Percentiles rank a stretch among this genome's conserved stretches.
phyloP scores from a whole-genome alignment of 805 yeast genomes.

The Yueomyces sp. region DNA sequence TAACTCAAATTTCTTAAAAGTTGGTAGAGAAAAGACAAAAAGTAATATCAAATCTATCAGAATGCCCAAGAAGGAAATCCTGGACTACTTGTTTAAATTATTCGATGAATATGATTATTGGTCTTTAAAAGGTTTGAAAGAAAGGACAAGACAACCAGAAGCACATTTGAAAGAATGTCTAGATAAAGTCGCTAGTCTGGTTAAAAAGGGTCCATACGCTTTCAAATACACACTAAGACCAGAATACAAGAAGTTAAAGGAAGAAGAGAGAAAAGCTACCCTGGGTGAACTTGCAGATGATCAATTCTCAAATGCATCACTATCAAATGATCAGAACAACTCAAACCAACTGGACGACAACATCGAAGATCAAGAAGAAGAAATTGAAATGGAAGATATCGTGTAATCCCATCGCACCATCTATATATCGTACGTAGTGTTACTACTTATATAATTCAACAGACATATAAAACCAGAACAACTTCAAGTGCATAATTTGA shows the following conservation, averaged over 20 bases:
- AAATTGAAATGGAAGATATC: constrained; percentile 66
- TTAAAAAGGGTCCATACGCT: constrained; percentile 93
- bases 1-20: constrained; percentile 53
- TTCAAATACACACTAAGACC: constrained; percentile 80
- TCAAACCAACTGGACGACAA: constrained; percentile 9
- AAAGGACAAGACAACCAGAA: constrained; percentile 92
- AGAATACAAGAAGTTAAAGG: constrained; percentile 71
- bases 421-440: not conserved
- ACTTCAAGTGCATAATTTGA: no score
- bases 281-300: constrained; percentile 36
- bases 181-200: constrained; percentile 78
- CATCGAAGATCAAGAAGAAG: constrained; percentile 56
- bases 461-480: no score
- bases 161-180: constrained; percentile 80
- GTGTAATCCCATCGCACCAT: constrained; percentile 22
- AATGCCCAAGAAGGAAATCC: constrained; percentile 82
- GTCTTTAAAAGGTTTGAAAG: constrained; percentile 89
- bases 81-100: constrained; percentile 75
- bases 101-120: constrained; percentile 95
- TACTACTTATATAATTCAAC: not conserved
- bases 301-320: constrained; percentile 2
- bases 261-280: constrained; percentile 59
- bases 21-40: constrained; percentile 34
- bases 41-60: constrained; percentile 62
- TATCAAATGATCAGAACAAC: not conserved